These are phyloP conservation scores for Ehretia macrophylla DNA, from an alignment of 257 asterid genomes.

Conservation along the genomic window DNA sequence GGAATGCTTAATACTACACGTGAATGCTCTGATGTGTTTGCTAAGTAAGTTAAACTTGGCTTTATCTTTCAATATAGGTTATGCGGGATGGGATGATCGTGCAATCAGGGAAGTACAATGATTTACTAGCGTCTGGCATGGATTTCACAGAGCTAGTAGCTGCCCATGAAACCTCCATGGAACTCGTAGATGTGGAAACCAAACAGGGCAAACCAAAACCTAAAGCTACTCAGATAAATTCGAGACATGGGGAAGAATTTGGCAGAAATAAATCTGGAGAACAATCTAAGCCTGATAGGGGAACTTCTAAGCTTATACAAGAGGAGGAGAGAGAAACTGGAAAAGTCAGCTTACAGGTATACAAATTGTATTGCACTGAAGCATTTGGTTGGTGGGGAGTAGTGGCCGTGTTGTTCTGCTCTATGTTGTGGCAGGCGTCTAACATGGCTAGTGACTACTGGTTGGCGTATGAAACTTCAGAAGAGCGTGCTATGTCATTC, in stretches of 20 bases:
- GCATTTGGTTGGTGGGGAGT: constrained; percentile 89
- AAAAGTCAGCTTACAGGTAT: constrained; percentile 61
- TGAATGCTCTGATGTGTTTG: too few species aligned
- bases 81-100: constrained; percentile 88
- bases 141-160: constrained; percentile 76
- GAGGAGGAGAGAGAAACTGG: constrained; percentile 92
- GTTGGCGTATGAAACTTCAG: constrained; percentile 89
- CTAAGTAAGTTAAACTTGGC: too few species aligned
- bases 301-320: constrained; percentile 69
- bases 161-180: constrained; percentile 92
- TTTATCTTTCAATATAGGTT: constrained; percentile 42
- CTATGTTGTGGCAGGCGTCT: constrained; percentile 71
- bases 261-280: constrained; percentile 39
- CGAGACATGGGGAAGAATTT: constrained; percentile 42
- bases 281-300: constrained; percentile 30
- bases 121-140: constrained; percentile 47
- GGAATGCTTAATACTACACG: too few species aligned
- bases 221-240: constrained; percentile 32
- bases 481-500: constrained; percentile 47
- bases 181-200: constrained; percentile 79
- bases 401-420: constrained; percentile 33
- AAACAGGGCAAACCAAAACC: constrained; percentile 28
- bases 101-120: constrained; percentile 80
- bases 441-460: constrained; percentile 80
- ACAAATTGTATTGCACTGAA: constrained; percentile 76